These are phyloP conservation scores for Penicillium sp. DNA, from an alignment of 2,329 filamentous ascomycete genomes.

Conservation along the genomic window DNA sequence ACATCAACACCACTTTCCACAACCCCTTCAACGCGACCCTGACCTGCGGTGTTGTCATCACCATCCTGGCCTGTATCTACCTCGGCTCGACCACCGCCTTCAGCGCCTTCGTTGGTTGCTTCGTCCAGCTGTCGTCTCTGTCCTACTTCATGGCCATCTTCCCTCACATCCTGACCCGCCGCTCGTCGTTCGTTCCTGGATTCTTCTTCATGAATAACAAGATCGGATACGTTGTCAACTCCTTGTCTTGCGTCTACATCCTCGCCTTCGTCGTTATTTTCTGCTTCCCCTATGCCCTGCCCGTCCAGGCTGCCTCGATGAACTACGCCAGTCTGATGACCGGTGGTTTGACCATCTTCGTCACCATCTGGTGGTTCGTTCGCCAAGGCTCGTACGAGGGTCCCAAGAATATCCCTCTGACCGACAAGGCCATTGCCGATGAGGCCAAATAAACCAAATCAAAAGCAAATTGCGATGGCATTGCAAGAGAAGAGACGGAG, in stretches of 20 bases:
- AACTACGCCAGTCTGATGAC: conserved; percentile 58
- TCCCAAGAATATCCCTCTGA: conserved; percentile 39
- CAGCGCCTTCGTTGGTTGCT: conserved; percentile 60
- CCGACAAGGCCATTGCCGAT: conserved; percentile 35
- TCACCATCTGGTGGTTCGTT: conserved; percentile 50
- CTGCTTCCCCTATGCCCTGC: conserved; percentile 58
- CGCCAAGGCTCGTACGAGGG: conserved; percentile 38
- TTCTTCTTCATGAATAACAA: conserved; percentile 56
- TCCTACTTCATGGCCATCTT: conserved; percentile 58
- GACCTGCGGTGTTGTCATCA: conserved; percentile 55
- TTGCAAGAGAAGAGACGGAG: background rate
- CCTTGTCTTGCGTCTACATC: conserved; percentile 55
- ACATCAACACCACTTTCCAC: conserved; percentile 56
- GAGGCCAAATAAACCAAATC: conserved; percentile 30
- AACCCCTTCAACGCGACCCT: conserved; percentile 63
- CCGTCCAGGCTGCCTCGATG: conserved; percentile 52
- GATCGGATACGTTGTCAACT: conserved; percentile 55
- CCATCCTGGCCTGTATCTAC: conserved; percentile 59
- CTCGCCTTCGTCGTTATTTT: conserved; percentile 60
- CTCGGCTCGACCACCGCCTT: conserved; percentile 59
- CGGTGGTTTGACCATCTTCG: conserved; percentile 54
- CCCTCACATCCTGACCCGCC: conserved; percentile 54
- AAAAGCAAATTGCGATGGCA: background rate
- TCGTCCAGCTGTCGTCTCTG: conserved; percentile 58
- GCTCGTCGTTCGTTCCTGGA: conserved; percentile 55